Evolutionary conservation across 192 early-diverging fungal species (phyloP).

Genomic region (Entomortierella lignicola): DNA sequence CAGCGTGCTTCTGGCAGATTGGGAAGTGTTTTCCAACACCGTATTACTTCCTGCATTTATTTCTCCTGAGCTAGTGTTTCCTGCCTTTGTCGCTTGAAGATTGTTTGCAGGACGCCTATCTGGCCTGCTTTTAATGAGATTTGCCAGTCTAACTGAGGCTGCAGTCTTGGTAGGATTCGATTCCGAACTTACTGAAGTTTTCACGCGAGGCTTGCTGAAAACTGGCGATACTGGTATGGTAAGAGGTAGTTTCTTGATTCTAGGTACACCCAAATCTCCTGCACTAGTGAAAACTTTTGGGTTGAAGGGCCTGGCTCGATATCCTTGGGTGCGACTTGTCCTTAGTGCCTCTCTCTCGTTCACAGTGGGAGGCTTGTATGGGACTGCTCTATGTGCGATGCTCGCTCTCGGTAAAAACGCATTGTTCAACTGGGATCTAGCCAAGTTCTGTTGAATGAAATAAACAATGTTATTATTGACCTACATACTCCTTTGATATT

Average conservation of each 20-base stretch:
- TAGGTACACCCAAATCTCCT: conserved; percentile 34
- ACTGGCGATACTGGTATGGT: conserved; percentile 39
- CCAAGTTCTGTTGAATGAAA: not conserved
- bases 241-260: conserved; percentile 27
- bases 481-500: not conserved
- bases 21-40: not conserved
- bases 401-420: conserved; percentile 2
- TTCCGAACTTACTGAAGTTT: not conserved
- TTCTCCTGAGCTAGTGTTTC: not conserved
- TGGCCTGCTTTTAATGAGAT: conserved; percentile 1
- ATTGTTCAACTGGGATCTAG: not conserved
- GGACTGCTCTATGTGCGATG: conserved; percentile 4
- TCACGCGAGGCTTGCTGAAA: conserved; percentile 24
- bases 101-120: not conserved
- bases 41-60: not conserved
- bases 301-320: conserved; percentile 21
- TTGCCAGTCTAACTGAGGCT: not conserved
- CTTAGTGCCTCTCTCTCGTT: conserved; percentile 31
- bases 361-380: conserved; percentile 19
- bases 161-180: not conserved
- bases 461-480: not conserved
- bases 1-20: not conserved
- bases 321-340: conserved; percentile 2
- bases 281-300: conserved; percentile 35
- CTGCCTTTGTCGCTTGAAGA: not conserved